phyloP scores from a whole-genome alignment of 345 rosid genomes.

The Schrenkiella parvula region DNA sequence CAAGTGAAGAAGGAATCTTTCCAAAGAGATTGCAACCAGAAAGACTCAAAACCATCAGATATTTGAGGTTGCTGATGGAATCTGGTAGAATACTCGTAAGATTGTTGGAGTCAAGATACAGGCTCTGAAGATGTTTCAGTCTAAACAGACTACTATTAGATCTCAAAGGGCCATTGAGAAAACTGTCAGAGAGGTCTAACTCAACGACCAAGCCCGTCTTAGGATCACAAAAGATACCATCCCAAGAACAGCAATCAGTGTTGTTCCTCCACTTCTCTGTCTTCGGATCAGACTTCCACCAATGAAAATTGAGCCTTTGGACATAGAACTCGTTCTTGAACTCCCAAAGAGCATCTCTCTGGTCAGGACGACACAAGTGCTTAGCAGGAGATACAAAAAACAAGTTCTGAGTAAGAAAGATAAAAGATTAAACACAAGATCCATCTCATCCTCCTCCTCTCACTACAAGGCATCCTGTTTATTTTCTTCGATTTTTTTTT shows the following conservation, averaged over 20 bases:
- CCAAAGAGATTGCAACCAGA: background rate
- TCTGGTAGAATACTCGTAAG: conserved; percentile 22
- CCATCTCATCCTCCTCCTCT: background rate
- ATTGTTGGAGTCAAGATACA: background rate
- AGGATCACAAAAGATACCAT: conserved; percentile 22
- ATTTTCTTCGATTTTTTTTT: background rate
- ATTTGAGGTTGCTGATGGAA: conserved; percentile 12
- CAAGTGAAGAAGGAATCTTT: conserved; percentile 22
- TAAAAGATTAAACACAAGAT: background rate
- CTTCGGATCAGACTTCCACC: background rate
- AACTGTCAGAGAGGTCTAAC: background rate
- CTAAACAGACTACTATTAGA: background rate
- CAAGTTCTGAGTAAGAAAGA: background rate
- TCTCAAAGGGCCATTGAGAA: conserved; percentile 7
- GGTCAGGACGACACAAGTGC: conserved; percentile 6
- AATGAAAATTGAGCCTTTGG: background rate
- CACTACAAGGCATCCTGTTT: background rate
- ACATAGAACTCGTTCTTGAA: conserved; percentile 11
- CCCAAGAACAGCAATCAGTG: conserved; percentile 19
- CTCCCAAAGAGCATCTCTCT: conserved; percentile 13
- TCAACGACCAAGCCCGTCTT: conserved; percentile 5
- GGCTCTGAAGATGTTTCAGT: background rate
- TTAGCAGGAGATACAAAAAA: background rate
- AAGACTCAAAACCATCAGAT: conserved; percentile 3
- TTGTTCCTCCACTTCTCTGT: conserved; percentile 1